Evolutionary conservation across 2,329 filamentous ascomycete species (phyloP).

Genomic region (Samsoniella hepiali): DNA sequence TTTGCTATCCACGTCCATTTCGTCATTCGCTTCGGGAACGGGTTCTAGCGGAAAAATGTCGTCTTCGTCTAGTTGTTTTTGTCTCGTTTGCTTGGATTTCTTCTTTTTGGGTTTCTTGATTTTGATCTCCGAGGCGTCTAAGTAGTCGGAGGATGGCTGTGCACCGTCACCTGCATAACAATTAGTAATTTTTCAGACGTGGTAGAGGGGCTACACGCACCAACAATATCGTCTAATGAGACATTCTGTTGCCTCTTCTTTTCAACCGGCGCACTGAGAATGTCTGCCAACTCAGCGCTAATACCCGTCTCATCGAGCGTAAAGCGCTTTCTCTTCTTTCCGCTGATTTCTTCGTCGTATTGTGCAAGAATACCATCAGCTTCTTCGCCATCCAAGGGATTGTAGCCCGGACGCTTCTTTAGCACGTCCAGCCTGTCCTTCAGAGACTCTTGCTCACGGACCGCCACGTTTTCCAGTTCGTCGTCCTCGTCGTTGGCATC

Average conservation of each 20-base stretch:
- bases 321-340: constrained; percentile 85
- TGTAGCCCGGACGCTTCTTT: constrained; percentile 86
- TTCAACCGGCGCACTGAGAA: constrained; percentile 49
- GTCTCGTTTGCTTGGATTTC: constrained; percentile 72
- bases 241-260: constrained; percentile 65
- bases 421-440: constrained; percentile 78
- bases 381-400: constrained; percentile 70
- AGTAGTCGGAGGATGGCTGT: constrained; percentile 71
- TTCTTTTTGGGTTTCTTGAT: constrained; percentile 94
- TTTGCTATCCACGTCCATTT: constrained; percentile 76
- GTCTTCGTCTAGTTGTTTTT: constrained; percentile 64
- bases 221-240: constrained; percentile 73
- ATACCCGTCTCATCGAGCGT: constrained; percentile 78
- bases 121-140: constrained; percentile 82
- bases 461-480: constrained; percentile 67
- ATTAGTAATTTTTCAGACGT: constrained; percentile 19
- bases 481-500: constrained; percentile 73
- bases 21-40: constrained; percentile 38
- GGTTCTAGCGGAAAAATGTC: constrained; percentile 50
- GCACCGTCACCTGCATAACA: constrained; percentile 21
- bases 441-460: constrained; percentile 70
- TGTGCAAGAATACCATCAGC: constrained; percentile 73
- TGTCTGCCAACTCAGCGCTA: constrained; percentile 60
- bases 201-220: constrained; percentile 33
- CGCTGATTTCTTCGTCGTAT: constrained; percentile 92